Conservation (phyloP, 1,139 yeast species). For the Candida frijolesensis region DNA sequence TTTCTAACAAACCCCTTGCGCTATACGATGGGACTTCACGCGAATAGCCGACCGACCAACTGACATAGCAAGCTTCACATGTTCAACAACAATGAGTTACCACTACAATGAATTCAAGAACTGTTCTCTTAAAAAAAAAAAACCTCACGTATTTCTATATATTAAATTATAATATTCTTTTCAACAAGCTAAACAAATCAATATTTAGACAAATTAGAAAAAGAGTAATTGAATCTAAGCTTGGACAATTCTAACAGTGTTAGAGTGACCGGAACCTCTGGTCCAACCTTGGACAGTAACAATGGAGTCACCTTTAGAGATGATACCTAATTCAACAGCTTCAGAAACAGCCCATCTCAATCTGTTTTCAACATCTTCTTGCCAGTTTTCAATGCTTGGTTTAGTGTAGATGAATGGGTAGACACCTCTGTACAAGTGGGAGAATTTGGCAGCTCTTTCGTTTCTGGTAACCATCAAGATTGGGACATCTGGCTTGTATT, state of each 20-base stretch:
- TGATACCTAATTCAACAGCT: constrained; percentile 85
- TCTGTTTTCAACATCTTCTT: constrained; percentile 93
- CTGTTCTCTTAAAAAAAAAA: not conserved
- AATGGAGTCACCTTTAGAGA: constrained; percentile 84
- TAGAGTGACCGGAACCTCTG: constrained; percentile 98
- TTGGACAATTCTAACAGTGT: constrained; percentile 82
- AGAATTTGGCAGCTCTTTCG: constrained; percentile 87
- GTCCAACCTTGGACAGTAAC: constrained; percentile 99
- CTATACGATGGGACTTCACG: not conserved
- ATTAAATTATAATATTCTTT: constrained; percentile 1
- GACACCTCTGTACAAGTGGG: constrained; percentile 97
- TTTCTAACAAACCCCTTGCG: not conserved
- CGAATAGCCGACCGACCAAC: not conserved
- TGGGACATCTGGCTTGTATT: constrained; percentile 97
- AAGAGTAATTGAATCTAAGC: constrained; percentile 29
- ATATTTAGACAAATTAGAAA: not conserved
- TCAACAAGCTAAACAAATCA: constrained; percentile 3
- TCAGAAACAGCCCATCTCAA: constrained; percentile 91
- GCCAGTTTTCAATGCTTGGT: constrained; percentile 82
- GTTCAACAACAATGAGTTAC: too few species aligned
- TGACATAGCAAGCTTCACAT: not conserved
- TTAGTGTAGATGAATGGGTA: constrained; percentile 88
- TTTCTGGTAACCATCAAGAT: constrained; percentile 98
- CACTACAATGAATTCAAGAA: too few species aligned
- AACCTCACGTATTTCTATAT: constrained; percentile 2